Evolutionary conservation across 2,329 filamentous ascomycete species (phyloP), one percentile per base, ranked within the genome.

Genomic region (Aspergillus sp.): DNA sequence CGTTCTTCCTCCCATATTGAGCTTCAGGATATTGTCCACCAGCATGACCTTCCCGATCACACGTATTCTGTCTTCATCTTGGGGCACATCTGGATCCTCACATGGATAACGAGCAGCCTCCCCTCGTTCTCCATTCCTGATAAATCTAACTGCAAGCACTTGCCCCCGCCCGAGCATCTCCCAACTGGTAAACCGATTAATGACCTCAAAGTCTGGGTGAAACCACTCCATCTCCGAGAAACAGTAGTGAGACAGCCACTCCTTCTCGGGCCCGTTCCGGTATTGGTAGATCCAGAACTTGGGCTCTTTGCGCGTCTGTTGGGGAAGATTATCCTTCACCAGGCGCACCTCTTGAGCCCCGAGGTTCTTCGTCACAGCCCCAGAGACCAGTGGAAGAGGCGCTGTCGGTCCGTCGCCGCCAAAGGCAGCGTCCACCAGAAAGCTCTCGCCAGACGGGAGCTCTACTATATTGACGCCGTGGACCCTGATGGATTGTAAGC

Each of bases 381-480:
- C 71, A 6, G 73, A 67, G 3, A 73, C 61, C 2, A 87, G 65
- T 0, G 77, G 79, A 19, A 87, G 69, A 1, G 84, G 83, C n/a
- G 67, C 66, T 2, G 78, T 84, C 1, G 82, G 73, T 3, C 82
- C 82, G 60, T 86, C 82, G 9, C 83, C 82, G 31, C 85, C 85
- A 60, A 88, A 87, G 2, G 76, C 80, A 4, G 82, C 80, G 61
- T 88, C 85, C 1, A 81, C 60, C 41, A 77, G 71, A 65, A 79
- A 71, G 2, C 68, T 59, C n/a, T n/a, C n/a, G 16, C 73, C 76
- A 3, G 72, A 64, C 23, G 73, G 66, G 6, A 86, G 67, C 1
- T 76, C 76, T 34, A 84, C 73, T 29, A 85, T 81, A 61, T 81
- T 81, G 40, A 83, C 77, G 29, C 84, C 77, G 62, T 86, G 82